Base-by-base conservation (phyloP, 129 eudicot species). In the Lonicera japonica region DNA sequence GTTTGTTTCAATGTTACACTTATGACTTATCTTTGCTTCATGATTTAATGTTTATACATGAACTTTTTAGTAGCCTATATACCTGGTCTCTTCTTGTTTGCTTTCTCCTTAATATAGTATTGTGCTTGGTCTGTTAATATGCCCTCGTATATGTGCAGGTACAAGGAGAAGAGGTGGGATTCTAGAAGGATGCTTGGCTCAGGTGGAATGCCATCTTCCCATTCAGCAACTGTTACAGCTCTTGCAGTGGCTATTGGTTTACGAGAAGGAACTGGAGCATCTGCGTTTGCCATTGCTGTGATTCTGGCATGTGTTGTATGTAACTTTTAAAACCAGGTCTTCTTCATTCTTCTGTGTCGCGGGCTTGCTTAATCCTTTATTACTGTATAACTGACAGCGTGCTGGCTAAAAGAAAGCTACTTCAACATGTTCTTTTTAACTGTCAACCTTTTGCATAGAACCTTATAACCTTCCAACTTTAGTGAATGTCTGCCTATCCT, bases 271-370 rank as follows among this genome's bases (percentile, higher is more conserved):
- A 34, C 78, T 24, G 81, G 70, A 18, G 65, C 75, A 13, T 75
- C 84, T 29, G 39, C 76, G 8, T 89, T 89, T 74, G 97, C 97
- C 60, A 75, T 86, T 77, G 91, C 97, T 54, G 79, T 89, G 50
- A 84, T 89, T 80, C 70, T 89, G 79, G 88, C 97, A 43, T 89
- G 95, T 61, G 88, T 89, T 66, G 97, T 89, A 89, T 56, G 95
- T 89, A 73, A 29, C 70, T 77, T 69, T 29, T 64, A 61, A 59
- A 66, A 72, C 80, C 80, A 66, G 66, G 74, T 61, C 72, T 70
- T 72, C 70, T 48, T 69, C 75, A 63, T 70, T 56, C 81, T 75
- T 72, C 52, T 61, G 64, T 17, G 47, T 68, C 68, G 47, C 34
- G 50, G 50, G 59, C 64, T 60, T 63, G 71, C 69, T 43, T 59